Conservation (phyloP, 2,329 filamentous ascomycete genomes). For the Fusarium sororula region DNA sequence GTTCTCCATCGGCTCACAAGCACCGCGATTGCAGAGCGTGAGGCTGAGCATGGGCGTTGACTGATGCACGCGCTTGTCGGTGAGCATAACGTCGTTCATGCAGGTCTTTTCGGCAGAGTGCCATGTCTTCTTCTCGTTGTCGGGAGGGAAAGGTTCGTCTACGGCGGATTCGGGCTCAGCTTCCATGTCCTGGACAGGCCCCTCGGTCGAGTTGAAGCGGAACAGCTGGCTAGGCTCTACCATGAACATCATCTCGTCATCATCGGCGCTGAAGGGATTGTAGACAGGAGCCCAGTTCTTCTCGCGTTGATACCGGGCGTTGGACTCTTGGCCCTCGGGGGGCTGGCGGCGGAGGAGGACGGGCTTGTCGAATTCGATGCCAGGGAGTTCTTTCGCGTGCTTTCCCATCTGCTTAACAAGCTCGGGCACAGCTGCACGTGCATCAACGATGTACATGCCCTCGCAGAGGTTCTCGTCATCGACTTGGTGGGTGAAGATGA, state of each 20-base stretch:
- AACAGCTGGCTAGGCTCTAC: conserved; percentile 33
- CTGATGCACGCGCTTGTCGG: conserved; percentile 33
- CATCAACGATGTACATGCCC: conserved; percentile 36
- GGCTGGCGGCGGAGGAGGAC: conserved; percentile 28
- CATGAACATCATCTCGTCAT: conserved; percentile 39
- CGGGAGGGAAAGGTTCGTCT: conserved; percentile 33
- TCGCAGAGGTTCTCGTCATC: conserved; percentile 36
- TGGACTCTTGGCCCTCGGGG: conserved; percentile 22
- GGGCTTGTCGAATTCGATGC: conserved; percentile 28
- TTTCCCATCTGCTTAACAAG: conserved; percentile 27
- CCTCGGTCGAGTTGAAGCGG: conserved; percentile 17
- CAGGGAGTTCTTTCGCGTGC: conserved; percentile 27
- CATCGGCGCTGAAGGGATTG: conserved; percentile 23
- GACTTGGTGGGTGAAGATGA: conserved; percentile 38
- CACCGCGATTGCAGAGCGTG: conserved; percentile 33
- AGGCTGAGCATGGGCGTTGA: conserved; percentile 39
- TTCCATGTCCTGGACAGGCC: conserved; percentile 20
- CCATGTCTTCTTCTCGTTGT: conserved; percentile 27
- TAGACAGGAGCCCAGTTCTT: conserved; percentile 38
- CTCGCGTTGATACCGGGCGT: conserved; percentile 32
- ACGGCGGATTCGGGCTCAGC: conserved; percentile 29
- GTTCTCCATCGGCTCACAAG: conserved; percentile 26
- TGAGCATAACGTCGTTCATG: conserved; percentile 38
- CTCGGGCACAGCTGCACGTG: conserved; percentile 33
- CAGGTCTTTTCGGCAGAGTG: conserved; percentile 29